phyloP scores from a whole-genome alignment of 2,329 filamentous ascomycete species.

The Colletotrichum tabaci region DNA sequence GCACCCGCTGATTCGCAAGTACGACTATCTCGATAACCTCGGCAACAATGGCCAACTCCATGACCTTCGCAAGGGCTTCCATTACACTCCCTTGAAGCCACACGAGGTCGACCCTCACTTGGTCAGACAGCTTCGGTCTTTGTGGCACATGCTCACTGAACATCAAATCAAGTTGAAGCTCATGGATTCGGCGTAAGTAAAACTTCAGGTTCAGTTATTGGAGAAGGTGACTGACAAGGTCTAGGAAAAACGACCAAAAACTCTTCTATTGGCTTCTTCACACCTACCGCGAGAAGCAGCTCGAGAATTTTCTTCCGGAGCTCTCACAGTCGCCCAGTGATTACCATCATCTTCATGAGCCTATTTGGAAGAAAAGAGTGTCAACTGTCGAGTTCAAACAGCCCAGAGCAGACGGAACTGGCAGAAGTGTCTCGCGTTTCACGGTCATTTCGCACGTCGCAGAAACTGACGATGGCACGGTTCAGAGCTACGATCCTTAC shows the following conservation, averaged over 20 bases:
- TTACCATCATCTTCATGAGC: slow-evolving; percentile 83
- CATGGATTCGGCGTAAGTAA: slow-evolving; percentile 44
- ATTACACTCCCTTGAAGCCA: slow-evolving; percentile 70
- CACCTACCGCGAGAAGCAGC: slow-evolving; percentile 85
- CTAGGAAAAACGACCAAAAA: slow-evolving; percentile 90
- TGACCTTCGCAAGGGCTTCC: slow-evolving; percentile 73
- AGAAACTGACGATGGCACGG: slow-evolving; percentile 64
- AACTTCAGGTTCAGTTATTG: background rate
- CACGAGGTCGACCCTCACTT: slow-evolving; percentile 86
- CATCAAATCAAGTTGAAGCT: slow-evolving; percentile 79
- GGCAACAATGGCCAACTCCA: slow-evolving; percentile 69
- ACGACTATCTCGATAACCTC: slow-evolving; percentile 80
- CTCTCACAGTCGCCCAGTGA: slow-evolving; percentile 91
- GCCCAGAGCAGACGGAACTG: slow-evolving; percentile 61
- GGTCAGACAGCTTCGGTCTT: slow-evolving; percentile 85
- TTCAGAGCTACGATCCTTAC: slow-evolving; percentile 87
- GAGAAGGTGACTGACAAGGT: slow-evolving; percentile 45
- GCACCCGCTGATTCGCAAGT: slow-evolving; percentile 89
- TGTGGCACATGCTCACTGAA: slow-evolving; percentile 91
- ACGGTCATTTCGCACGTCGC: slow-evolving; percentile 76
- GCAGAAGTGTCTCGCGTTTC: slow-evolving; percentile 72
- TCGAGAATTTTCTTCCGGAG: slow-evolving; percentile 88
- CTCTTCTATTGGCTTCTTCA: slow-evolving; percentile 90
- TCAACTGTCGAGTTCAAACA: slow-evolving; percentile 74
- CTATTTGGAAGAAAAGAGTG: slow-evolving; percentile 71